Evolutionary conservation across 805 yeast species (phyloP).

Genomic region (Pachysolen tannophilus): DNA sequence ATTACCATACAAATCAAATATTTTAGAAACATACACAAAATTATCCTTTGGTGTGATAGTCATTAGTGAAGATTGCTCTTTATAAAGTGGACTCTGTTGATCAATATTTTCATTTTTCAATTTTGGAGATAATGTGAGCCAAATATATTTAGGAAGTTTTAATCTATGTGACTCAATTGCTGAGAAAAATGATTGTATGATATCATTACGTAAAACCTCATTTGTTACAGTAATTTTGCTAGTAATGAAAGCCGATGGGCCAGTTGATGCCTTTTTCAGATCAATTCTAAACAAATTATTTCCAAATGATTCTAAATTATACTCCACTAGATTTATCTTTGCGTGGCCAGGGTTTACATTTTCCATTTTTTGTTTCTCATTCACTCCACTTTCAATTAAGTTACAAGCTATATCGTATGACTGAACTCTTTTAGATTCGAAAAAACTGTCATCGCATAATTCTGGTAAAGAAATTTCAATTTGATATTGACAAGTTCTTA

Average conservation of each 20-base stretch:
- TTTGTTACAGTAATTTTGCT: no score
- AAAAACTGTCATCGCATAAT: constrained; percentile 16
- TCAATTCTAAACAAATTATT: background rate
- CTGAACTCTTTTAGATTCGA: constrained; percentile 10
- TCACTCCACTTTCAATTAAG: constrained; percentile 7
- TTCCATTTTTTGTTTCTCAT: background rate
- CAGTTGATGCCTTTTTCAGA: no score
- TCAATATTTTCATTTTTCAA: background rate
- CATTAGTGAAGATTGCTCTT: no score
- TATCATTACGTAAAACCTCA: no score
- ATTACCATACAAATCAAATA: constrained; percentile 4
- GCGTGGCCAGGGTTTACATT: no score
- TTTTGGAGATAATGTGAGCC: constrained; percentile 1
- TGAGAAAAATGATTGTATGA: no score
- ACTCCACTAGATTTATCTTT: background rate
- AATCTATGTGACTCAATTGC: no score
- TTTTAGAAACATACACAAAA: constrained; percentile 4
- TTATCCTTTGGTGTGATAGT: background rate
- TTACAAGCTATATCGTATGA: constrained; percentile 15
- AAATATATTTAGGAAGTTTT: constrained; percentile 1
- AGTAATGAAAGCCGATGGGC: no score
- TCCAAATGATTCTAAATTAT: background rate
- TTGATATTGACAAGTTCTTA: constrained; percentile 24
- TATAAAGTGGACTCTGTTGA: no score
- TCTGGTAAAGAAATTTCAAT: constrained; percentile 15